These are phyloP conservation scores for Populus simonii DNA, from an alignment of 345 rosid species.

Conservation along the genomic window DNA sequence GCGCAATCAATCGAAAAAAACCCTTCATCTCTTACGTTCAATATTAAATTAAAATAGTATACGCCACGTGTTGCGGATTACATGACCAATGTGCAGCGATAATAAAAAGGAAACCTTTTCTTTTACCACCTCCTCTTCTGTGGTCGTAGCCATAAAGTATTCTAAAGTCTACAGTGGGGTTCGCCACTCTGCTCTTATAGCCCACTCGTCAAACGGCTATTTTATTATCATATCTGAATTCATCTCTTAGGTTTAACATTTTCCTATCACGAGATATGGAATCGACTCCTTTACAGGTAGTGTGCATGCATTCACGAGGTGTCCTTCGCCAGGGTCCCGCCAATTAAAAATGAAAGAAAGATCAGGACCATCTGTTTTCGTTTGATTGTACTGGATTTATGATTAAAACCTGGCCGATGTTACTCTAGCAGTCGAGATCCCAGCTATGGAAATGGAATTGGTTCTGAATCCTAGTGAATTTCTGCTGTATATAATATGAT, in stretches of 20 bases:
- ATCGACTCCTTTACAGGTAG: not conserved
- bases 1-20: no score
- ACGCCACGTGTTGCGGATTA: no score
- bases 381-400: not conserved
- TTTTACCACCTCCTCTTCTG: no score
- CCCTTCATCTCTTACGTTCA: no score
- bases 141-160: no score
- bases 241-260: not conserved
- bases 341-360: not conserved
- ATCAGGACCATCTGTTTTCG: constrained; percentile 1
- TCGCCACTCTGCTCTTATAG: not conserved
- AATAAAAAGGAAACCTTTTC: no score
- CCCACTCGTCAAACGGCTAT: constrained; percentile 12
- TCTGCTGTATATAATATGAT: not conserved
- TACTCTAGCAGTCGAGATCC: not conserved
- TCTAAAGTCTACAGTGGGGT: not conserved
- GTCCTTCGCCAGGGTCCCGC: not conserved
- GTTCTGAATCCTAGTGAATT: not conserved
- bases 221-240: not conserved
- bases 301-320: not conserved
- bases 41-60: no score
- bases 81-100: no score
- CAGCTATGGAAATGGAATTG: not conserved
- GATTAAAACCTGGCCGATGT: not conserved
- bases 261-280: not conserved